Conservation (phyloP, 2,329 filamentous ascomycete species). For the Purpureocillium takamizusanense region DNA sequence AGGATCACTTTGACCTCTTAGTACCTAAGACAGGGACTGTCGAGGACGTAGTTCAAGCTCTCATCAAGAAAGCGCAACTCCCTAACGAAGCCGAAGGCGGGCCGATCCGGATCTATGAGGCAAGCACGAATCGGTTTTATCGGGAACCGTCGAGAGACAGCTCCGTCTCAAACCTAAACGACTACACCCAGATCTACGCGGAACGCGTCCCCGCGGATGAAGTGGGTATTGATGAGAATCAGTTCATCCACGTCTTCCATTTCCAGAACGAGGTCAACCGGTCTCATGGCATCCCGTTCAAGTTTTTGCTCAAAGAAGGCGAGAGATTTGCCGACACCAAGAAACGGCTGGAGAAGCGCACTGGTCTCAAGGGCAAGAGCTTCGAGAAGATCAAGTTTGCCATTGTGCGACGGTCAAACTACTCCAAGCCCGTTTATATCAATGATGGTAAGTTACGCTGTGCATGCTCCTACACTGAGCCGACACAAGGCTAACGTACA, state of each 20-base stretch:
- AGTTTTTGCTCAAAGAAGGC: slow-evolving; percentile 66
- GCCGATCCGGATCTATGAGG: slow-evolving; percentile 73
- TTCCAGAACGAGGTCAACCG: slow-evolving; percentile 86
- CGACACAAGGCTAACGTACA: slow-evolving; percentile 1
- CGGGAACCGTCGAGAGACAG: slow-evolving; percentile 64
- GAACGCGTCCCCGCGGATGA: slow-evolving; percentile 73
- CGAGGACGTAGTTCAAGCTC: slow-evolving; percentile 63
- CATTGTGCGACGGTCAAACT: slow-evolving; percentile 61
- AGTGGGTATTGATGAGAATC: slow-evolving; percentile 43
- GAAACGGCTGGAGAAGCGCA: slow-evolving; percentile 86
- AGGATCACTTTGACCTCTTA: slow-evolving; percentile 74
- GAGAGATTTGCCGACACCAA: slow-evolving; percentile 88
- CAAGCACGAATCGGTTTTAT: slow-evolving; percentile 73
- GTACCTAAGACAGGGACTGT: slow-evolving; percentile 80
- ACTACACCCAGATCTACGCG: slow-evolving; percentile 74
- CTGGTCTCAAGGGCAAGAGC: slow-evolving; percentile 92
- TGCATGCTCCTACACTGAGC: no score
- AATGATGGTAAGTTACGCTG: slow-evolving; percentile 66
- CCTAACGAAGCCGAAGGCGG: slow-evolving; percentile 62
- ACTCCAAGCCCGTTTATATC: slow-evolving; percentile 73
- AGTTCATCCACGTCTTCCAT: slow-evolving; percentile 75
- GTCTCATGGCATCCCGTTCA: slow-evolving; percentile 82
- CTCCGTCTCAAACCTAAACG: slow-evolving; percentile 72
- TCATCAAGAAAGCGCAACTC: slow-evolving; percentile 75
- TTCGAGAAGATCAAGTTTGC: slow-evolving; percentile 99